Evolutionary conservation across 78 protist genomes (phyloP).

Genomic region (Polysphondylium violaceum): DNA sequence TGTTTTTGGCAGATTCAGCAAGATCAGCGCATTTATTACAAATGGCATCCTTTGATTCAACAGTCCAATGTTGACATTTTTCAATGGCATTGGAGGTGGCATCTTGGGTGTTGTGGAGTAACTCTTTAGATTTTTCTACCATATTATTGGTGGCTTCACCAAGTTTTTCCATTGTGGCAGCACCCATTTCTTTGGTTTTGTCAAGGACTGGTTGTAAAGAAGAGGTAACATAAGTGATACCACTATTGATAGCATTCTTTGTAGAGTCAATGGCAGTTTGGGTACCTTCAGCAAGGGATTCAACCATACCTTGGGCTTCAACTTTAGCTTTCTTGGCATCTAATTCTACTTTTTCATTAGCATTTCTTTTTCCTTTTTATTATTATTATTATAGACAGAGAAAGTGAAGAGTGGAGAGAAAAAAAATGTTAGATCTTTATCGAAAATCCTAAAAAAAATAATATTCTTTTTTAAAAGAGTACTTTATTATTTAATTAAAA

Average conservation of each 20-base stretch:
- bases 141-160: constrained; percentile 5
- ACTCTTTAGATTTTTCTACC: constrained; percentile 3
- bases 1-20: constrained; percentile 4
- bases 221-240: constrained; percentile 3
- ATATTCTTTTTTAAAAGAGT: background rate
- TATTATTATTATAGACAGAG: background rate
- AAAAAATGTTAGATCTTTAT: no score
- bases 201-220: constrained; percentile 59
- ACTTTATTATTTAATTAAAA: background rate
- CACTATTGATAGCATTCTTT: constrained; percentile 11
- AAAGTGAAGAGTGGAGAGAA: background rate
- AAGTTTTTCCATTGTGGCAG: background rate
- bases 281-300: background rate
- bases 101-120: background rate
- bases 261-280: constrained; percentile 24
- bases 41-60: no score
- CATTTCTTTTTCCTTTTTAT: constrained; percentile 2
- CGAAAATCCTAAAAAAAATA: background rate
- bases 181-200: constrained; percentile 54
- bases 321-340: constrained; percentile 38
- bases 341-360: background rate
- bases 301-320: background rate
- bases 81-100: background rate
- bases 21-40: constrained; percentile 8
- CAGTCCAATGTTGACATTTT: background rate